A percentile compares a stretch with the other conserved stretches of the same genome.
These are phyloP conservation scores for Termitomyces sp. DNA, from an alignment of 768 basidiomycete species.

Conservation along the genomic window DNA sequence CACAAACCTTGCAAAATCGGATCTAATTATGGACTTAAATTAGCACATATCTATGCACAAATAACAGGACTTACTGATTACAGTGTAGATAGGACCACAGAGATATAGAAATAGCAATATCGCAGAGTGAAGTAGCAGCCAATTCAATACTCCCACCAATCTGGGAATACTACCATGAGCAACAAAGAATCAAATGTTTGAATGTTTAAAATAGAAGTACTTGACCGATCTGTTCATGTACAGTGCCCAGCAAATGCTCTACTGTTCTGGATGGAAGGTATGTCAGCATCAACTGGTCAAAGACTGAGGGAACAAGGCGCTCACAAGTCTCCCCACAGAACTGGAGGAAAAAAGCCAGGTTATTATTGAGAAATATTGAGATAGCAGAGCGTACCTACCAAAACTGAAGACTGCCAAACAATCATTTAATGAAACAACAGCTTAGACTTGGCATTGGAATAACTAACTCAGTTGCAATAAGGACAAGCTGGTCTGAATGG, in stretches of 20 bases:
- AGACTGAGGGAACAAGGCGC: not conserved
- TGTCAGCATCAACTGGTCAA: not conserved
- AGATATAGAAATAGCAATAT: conserved; percentile 8
- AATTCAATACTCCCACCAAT: conserved; percentile 10
- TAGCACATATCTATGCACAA: not conserved
- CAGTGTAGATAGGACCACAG: conserved; percentile 7
- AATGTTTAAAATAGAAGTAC: not conserved
- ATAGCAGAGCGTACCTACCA: not conserved
- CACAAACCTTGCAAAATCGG: conserved; percentile 7
- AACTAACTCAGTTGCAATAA: conserved; percentile 4
- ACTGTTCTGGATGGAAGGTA: not conserved
- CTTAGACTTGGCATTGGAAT: not conserved
- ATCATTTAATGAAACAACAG: not conserved
- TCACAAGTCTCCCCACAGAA: conserved; percentile 10
- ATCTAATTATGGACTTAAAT: not conserved
- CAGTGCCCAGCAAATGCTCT: not conserved
- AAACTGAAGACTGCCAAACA: not conserved
- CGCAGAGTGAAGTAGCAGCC: conserved; percentile 9
- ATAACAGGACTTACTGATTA: not conserved
- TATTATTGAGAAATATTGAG: not conserved
- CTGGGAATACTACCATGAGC: not conserved
- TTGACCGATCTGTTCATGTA: conserved; percentile 8
- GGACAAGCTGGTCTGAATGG: not conserved
- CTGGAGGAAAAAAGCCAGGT: not conserved
- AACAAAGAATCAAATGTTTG: not conserved